A percentile compares a stretch with the other conserved stretches of the same genome.
phyloP scores from a whole-genome alignment of 2,329 filamentous ascomycete genomes.

The Cadophora sp. region DNA sequence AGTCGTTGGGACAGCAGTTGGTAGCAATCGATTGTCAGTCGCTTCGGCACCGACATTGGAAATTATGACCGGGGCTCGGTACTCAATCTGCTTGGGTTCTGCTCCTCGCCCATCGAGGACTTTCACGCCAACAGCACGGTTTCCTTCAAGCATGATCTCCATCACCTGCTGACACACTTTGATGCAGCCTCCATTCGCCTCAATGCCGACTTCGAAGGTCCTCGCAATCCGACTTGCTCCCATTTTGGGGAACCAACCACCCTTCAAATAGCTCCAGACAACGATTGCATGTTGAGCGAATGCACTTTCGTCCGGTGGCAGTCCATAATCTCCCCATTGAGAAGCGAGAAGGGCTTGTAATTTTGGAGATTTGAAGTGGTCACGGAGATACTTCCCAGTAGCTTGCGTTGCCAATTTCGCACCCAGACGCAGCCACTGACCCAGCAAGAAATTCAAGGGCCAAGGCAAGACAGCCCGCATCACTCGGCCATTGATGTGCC shows the following conservation, averaged over 20 bases:
- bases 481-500: not conserved
- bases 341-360: not conserved
- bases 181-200: not conserved
- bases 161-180: not conserved
- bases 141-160: not conserved
- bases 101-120: not conserved
- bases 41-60: not conserved
- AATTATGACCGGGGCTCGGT: not conserved
- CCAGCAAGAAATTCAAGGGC: not conserved
- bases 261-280: not conserved
- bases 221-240: constrained; percentile 1
- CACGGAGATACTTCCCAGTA: not conserved
- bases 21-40: not conserved
- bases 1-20: not conserved
- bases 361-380: not conserved
- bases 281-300: constrained; percentile 1
- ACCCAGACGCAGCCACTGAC: not conserved
- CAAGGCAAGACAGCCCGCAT: not conserved
- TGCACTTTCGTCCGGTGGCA: not conserved
- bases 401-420: not conserved
- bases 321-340: not conserved
- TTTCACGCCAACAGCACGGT: not conserved
- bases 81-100: not conserved
- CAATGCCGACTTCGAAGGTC: not conserved
- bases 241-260: not conserved